These are phyloP conservation scores for Clavariopsis aquatica DNA, from an alignment of 495 filamentous ascomycete genomes.

Conservation along the genomic window DNA sequence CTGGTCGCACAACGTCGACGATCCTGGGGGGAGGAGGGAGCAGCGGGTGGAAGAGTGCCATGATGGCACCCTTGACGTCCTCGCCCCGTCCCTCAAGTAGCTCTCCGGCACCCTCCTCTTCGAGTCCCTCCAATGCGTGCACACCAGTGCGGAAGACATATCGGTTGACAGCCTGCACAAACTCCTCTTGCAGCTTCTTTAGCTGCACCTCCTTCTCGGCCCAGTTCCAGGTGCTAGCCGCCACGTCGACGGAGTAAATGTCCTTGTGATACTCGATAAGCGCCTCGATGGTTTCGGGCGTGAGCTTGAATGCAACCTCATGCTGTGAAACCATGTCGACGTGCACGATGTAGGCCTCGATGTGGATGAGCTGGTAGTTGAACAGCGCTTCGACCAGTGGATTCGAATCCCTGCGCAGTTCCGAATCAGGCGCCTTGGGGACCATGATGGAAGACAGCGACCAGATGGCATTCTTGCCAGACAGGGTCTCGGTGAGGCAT, in stretches of 20 bases:
- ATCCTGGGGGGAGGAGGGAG: constrained; percentile 90
- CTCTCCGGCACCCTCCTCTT: constrained; percentile 96
- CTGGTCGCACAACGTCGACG: constrained; percentile 85
- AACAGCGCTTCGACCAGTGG: constrained; percentile 86
- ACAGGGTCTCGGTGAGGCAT: constrained; percentile 95
- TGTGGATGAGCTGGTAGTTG: constrained; percentile 91
- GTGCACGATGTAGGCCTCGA: constrained; percentile 98
- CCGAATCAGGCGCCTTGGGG: constrained; percentile 83
- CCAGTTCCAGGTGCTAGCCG: constrained; percentile 91
- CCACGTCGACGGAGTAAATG: constrained; percentile 87
- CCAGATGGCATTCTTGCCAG: constrained; percentile 91
- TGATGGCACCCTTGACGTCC: constrained; percentile 86
- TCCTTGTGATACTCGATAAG: constrained; percentile 98
- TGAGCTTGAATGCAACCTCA: constrained; percentile 98
- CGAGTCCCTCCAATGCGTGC: constrained; percentile 88
- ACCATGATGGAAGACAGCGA: constrained; percentile 92
- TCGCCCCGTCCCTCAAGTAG: constrained; percentile 88
- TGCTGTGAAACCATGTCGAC: constrained; percentile 98
- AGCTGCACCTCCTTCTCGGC: constrained; percentile 93
- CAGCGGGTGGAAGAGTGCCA: constrained; percentile 82
- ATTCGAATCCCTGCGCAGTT: constrained; percentile 82
- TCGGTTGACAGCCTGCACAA: constrained; percentile 95
- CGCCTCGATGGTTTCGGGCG: constrained; percentile 92
- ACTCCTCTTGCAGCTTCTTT: constrained; percentile 97
- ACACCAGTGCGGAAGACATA: constrained; percentile 93